Conservation (phyloP, 768 basidiomycete genomes). For the Suillus subaureus region DNA sequence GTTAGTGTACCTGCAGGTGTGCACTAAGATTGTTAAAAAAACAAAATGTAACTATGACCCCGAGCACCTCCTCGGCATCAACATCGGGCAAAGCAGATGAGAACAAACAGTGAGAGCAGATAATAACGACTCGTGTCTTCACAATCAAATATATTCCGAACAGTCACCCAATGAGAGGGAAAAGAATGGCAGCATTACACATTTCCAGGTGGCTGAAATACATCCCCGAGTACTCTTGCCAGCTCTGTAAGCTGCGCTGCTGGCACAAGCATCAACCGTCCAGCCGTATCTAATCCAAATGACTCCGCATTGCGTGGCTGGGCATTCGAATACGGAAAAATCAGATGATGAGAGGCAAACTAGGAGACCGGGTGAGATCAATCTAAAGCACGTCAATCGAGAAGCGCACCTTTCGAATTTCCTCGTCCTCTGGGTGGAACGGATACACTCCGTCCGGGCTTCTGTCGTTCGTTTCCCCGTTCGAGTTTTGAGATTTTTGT, state of each 20-base stretch:
- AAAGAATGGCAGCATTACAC: background rate
- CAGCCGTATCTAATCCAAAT: slow-evolving; percentile 72
- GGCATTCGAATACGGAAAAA: slow-evolving; percentile 52
- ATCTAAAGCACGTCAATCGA: background rate
- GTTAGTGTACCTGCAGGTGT: too few relatives aligned
- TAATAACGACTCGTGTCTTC: background rate
- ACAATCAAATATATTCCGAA: background rate
- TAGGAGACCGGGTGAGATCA: slow-evolving; percentile 3
- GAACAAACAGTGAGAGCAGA: too few relatives aligned
- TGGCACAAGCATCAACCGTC: slow-evolving; percentile 65
- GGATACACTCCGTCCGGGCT: slow-evolving; percentile 58
- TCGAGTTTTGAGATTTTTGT: slow-evolving; percentile 29
- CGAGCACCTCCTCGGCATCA: too few relatives aligned
- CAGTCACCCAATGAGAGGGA: background rate
- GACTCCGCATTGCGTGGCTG: slow-evolving; percentile 62
- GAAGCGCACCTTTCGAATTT: slow-evolving; percentile 60
- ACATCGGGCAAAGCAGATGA: too few relatives aligned
- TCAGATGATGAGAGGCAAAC: slow-evolving; percentile 24
- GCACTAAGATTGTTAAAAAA: too few relatives aligned
- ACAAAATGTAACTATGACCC: too few relatives aligned
- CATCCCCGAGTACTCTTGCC: slow-evolving; percentile 40
- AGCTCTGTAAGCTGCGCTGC: slow-evolving; percentile 43
- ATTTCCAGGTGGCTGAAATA: slow-evolving; percentile 28
- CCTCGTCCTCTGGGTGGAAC: slow-evolving; percentile 88
- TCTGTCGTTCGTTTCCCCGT: slow-evolving; percentile 16